Conservation (phyloP, 306 rosid genomes). For the Malus fusca region DNA sequence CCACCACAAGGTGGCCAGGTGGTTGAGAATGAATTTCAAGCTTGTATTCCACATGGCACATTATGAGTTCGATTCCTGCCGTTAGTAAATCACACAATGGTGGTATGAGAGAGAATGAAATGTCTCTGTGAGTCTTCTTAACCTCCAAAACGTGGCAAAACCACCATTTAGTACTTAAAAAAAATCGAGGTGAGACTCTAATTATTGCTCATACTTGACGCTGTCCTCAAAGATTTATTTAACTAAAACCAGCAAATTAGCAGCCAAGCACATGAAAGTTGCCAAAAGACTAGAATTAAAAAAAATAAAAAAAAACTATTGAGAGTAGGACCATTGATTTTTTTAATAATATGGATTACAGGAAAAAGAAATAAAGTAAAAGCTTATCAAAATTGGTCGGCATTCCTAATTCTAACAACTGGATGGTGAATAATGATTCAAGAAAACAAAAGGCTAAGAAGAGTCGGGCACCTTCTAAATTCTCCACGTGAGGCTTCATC, state of each 20-base stretch:
- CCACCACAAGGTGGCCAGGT: rapidly evolving
- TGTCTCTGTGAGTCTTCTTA: too few species aligned
- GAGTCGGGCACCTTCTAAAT: neutral
- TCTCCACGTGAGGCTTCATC: neutral
- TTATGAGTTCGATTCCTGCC: rapidly evolving
- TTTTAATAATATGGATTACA: too few species aligned
- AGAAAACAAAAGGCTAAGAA: neutral
- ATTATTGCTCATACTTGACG: too few species aligned
- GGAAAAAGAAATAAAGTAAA: too few species aligned
- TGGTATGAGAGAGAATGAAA: too few species aligned
- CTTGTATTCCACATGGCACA: rapidly evolving
- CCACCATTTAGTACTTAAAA: neutral
- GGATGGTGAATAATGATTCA: neutral
- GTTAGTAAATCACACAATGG: too few species aligned
- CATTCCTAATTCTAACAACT: neutral
- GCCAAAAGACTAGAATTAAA: neutral
- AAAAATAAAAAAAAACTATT: neutral
- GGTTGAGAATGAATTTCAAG: rapidly evolving
- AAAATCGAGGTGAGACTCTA: neutral
- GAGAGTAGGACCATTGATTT: neutral
- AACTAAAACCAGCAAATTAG: neutral
- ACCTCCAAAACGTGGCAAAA: too few species aligned
- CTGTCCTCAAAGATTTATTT: too few species aligned
- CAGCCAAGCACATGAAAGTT: neutral
- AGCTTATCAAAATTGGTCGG: neutral